Evolutionary conservation across 2,329 filamentous ascomycete species (phyloP).

Genomic region (Hypoxylon sp.): DNA sequence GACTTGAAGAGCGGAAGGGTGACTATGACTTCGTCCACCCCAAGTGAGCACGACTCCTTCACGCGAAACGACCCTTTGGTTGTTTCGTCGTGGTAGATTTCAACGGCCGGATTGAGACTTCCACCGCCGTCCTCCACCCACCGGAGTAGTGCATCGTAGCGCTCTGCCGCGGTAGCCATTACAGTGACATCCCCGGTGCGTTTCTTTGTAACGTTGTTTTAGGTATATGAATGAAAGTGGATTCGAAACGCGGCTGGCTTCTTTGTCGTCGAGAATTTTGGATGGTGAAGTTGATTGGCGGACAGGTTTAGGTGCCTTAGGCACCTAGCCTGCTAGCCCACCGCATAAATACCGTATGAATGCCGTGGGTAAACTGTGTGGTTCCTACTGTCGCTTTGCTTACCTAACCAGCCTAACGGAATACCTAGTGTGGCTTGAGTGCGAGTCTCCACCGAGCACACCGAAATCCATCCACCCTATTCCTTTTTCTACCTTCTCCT

Average conservation of each 20-base stretch:
- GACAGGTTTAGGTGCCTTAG: not conserved
- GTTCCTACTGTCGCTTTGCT: not conserved
- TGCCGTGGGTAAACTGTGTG: not conserved
- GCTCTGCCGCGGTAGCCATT: conserved; percentile 47
- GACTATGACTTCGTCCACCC: conserved; percentile 63
- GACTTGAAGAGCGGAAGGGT: conserved; percentile 67
- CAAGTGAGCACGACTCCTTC: conserved; percentile 53
- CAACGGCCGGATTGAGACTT: conserved; percentile 65
- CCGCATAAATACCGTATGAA: not conserved
- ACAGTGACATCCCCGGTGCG: not conserved
- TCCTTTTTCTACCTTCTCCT: not conserved
- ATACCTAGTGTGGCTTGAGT: not conserved
- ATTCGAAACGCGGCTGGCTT: not conserved
- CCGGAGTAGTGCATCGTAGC: conserved; percentile 58
- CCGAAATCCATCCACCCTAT: not conserved
- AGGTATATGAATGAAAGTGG: not conserved
- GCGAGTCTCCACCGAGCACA: no score
- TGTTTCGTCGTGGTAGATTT: conserved; percentile 66
- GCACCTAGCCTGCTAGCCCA: not conserved
- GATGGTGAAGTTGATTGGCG: not conserved
- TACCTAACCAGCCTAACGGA: not conserved
- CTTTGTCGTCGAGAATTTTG: conserved; percentile 1
- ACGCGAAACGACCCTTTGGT: conserved; percentile 71
- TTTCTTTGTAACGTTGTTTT: not conserved
- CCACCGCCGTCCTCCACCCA: conserved; percentile 67